Base-by-base conservation (phyloP, 495 filamentous ascomycete species). In the Trichoderma erinaceum region DNA sequence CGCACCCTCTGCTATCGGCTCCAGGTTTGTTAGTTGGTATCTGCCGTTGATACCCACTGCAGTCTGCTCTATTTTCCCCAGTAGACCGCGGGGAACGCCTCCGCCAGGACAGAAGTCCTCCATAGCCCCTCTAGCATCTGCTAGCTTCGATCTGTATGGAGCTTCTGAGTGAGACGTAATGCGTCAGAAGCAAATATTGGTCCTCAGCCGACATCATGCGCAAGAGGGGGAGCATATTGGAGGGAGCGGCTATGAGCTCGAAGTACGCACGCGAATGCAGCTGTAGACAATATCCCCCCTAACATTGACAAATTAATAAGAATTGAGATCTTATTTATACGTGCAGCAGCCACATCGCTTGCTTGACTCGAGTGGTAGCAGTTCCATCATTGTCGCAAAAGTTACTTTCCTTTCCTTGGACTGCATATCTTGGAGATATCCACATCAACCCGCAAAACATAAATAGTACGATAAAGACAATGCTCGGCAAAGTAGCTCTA, bases 401-500 rank as follows among this genome's bases (percentile, higher is more conserved):
- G 18, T 23, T 52, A 25, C n/a, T 23, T 25, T 52, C n/a, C 25
- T 16, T 12, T 27, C 11, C 10, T 29, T 3, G 2, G 25, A 3
- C 12, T 29, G 11, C 25, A 61, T 29, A 12, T 32, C 25, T 61
- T 4, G 7, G 7, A 61, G 16, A 41, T 65, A 65, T 16, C 25
- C 35, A 65, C 16, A 41, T 35, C 64, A 71, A 29, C 41, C 15
- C 41, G 27, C 68, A 69, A 81, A 65, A 29, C 4, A 10, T 4
- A 38, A 38, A 38, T 38, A 38, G 8, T 10, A 38, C 35, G 35
- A 38, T 6, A 38, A 38, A 10, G 8, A 38, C 8, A 38, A 85
- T 84, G 82, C 75, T 83, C 25, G 81, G 81, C 63, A 84, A 84
- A 66, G 79, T 84, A 67, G 79, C 80, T 16, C 78, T 84, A 27